Evolutionary conservation across 345 rosid species (phyloP).

Genomic region (sweet orange (Citrus sinensis)): DVS_A1.0 CM039169.1:26521501-26522000

Average conservation of each 20-base stretch:
- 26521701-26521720: slow-evolving; percentile 32
- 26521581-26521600: slow-evolving; percentile 29
- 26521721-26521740: not conserved
- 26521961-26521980: slow-evolving; percentile 31
- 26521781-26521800: too few species aligned
- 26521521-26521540: slow-evolving; percentile 17
- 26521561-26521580: slow-evolving; percentile 43
- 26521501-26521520: slow-evolving; percentile 21
- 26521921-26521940: too few species aligned
- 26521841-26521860: too few species aligned
- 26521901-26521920: too few species aligned
- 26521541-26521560: not conserved
- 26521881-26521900: too few species aligned
- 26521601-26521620: slow-evolving; percentile 27
- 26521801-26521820: too few species aligned
- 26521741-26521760: too few species aligned
- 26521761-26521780: too few species aligned
- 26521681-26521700: slow-evolving; percentile 46
- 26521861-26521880: too few species aligned
- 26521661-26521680: slow-evolving; percentile 32
- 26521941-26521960: slow-evolving; percentile 43
- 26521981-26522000: slow-evolving; percentile 35
- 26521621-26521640: slow-evolving; percentile 36
- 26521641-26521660: slow-evolving; percentile 33
- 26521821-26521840: too few species aligned